Base-by-base conservation (phyloP, 495 filamentous ascomycete species). In the Ramalina intermedia region DNA sequence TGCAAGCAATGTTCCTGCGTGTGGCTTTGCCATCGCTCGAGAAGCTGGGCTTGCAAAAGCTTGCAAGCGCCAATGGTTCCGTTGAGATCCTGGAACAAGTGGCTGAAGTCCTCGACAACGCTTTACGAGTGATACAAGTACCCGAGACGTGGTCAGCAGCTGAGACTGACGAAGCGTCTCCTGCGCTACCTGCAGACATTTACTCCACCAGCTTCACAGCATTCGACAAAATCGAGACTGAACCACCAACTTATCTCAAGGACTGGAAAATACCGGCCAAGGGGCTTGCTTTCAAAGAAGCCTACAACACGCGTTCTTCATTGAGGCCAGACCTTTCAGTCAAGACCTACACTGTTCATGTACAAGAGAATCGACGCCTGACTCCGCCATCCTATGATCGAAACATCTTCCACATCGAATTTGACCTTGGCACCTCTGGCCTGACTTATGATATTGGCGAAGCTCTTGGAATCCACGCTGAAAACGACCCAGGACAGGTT, bases 371-470 rank as follows among this genome's bases (percentile, higher is more conserved):
- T 67, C 82, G 89, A 48, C 76, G 91, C 40, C 75, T 98, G 41
- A 98, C 91, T 0, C 91, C 91, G 17, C 57, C 64, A 41, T 81
- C 82, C 11, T 98, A 98, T 63, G 90, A 95, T 63, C 85, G 91
- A 29, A 96, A 98, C 71, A 96, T 98, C 65, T 98, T 98, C 82
- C 91, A 98, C 69, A 96, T 98, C 55, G 91, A 98, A 65, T 98
- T 98, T 60, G 91, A 96, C 62, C 76, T 96, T 17, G 88, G 87
- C 43, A 68, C 80, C 56, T 91, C 88, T 35, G 88, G 87, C 40
- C 79, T 98, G 50, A 91, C 75, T 20, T 98, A 98, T 64, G 85
- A 93, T 54, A 96, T 98, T 61, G 91, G 91, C 46, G 93, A 98
- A 66, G 91, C 91, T n/a, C 82, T 98, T 9, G 91, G 91, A 55